Percentiles rank a stretch among this genome's conserved stretches.
Conservation (phyloP, 345 rosid species). For the Boechera divaricarpa region DNA sequence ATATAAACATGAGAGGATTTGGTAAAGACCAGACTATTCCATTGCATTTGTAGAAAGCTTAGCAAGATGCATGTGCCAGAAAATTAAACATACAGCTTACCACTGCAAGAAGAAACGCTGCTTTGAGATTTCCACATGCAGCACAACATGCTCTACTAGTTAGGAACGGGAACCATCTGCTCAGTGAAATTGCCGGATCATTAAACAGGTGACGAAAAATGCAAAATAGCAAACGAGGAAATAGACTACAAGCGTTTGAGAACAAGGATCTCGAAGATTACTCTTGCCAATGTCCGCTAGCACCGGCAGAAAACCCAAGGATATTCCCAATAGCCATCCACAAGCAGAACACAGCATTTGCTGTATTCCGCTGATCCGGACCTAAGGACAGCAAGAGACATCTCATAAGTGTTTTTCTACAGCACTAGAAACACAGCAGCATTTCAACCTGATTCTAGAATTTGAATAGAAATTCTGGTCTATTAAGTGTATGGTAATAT, state of each 20-base stretch:
- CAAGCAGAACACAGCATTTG: constrained; percentile 92
- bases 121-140: constrained; percentile 97
- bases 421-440: constrained; percentile 24
- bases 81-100: constrained; percentile 55
- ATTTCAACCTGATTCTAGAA: constrained; percentile 5
- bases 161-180: constrained; percentile 99
- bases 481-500: constrained; percentile 4
- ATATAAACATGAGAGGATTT: constrained; percentile 28
- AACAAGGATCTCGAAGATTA: constrained; percentile 42
- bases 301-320: constrained; percentile 97
- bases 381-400: constrained; percentile 51
- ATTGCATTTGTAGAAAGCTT: constrained; percentile 14
- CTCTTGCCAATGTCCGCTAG: constrained; percentile 95
- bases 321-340: constrained; percentile 99
- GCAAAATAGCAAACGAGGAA: constrained; percentile 32
- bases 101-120: constrained; percentile 93
- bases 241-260: constrained; percentile 18
- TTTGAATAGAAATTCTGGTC: neutral
- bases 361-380: constrained; percentile 89
- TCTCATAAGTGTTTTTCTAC: constrained; percentile 15
- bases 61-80: constrained; percentile 18
- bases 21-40: neutral
- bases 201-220: constrained; percentile 18
- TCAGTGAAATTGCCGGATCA: constrained; percentile 33
- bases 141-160: constrained; percentile 90